Evolutionary conservation across 2,329 filamentous ascomycete species (phyloP).

Genomic region (Nemania serpens): DNA sequence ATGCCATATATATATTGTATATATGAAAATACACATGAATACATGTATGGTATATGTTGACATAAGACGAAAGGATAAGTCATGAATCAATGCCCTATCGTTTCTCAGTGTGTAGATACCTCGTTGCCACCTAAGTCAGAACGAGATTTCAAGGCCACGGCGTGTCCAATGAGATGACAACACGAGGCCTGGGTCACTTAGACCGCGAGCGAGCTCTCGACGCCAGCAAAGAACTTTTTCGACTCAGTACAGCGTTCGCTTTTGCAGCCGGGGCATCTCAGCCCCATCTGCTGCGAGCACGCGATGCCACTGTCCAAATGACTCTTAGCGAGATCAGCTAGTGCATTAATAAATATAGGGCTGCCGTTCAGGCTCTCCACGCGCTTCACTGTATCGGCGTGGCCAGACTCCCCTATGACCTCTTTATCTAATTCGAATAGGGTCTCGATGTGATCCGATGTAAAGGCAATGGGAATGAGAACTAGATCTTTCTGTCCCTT

Average conservation of each 20-base stretch:
- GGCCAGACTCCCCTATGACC: constrained; percentile 85
- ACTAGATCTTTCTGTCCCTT: constrained; percentile 91
- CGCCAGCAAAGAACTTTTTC: constrained; percentile 66
- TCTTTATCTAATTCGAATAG: constrained; percentile 92
- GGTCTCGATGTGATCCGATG: constrained; percentile 98
- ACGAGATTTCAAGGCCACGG: background rate
- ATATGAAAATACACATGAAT: background rate
- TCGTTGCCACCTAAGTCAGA: background rate
- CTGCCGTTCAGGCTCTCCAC: constrained; percentile 92
- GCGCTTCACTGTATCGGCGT: constrained; percentile 80
- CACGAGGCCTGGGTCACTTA: constrained; percentile 17
- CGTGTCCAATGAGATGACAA: background rate
- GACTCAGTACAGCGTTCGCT: constrained; percentile 85
- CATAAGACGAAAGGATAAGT: background rate
- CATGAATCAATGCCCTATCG: background rate
- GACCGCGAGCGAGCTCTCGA: constrained; percentile 35
- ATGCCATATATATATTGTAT: background rate
- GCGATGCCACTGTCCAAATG: constrained; percentile 72
- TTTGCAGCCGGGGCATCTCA: constrained; percentile 91
- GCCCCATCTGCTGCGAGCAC: constrained; percentile 82
- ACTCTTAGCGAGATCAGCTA: constrained; percentile 82
- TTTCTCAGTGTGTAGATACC: background rate
- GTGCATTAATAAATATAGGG: constrained; percentile 84
- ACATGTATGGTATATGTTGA: background rate
- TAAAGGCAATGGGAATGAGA: constrained; percentile 94